phyloP scores from a whole-genome alignment of 805 yeast genomes.

The Candida cerambycidarum region DNA sequence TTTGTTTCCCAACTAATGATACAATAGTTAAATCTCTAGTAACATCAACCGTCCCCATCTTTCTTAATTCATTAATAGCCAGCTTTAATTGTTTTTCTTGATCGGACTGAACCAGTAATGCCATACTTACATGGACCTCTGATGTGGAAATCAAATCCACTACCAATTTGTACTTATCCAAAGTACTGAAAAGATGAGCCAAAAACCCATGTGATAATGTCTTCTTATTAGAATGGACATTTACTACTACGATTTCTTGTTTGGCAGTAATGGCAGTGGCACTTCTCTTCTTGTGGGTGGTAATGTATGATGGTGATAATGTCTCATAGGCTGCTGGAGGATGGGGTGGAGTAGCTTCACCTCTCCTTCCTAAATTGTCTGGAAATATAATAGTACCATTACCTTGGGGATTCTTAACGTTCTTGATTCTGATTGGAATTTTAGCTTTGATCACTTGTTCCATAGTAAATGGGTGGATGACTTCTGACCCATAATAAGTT shows the following conservation, averaged over 20 bases:
- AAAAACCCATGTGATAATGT: conserved; percentile 92
- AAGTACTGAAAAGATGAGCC: conserved; percentile 82
- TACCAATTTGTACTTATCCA: conserved; percentile 81
- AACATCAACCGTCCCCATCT: conserved; percentile 86
- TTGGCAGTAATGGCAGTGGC: conserved; percentile 97
- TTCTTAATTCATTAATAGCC: conserved; percentile 76
- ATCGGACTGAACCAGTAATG: conserved; percentile 71
- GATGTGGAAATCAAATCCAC: conserved; percentile 96
- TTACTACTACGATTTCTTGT: conserved; percentile 85
- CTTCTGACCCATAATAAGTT: conserved; percentile 97
- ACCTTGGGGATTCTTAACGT: conserved; percentile 92
- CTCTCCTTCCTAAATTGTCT: conserved; percentile 78
- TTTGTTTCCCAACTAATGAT: conserved; percentile 93
- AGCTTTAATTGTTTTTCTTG: conserved; percentile 62
- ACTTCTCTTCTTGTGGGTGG: conserved; percentile 53
- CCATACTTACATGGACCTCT: conserved; percentile 98
- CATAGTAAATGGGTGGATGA: conserved; percentile 98
- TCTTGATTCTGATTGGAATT: conserved; percentile 95
- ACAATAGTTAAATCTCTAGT: conserved; percentile 87
- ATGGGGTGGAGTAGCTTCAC: conserved; percentile 91
- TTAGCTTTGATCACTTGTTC: conserved; percentile 96
- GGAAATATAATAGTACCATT: conserved; percentile 94
- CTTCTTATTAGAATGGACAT: conserved; percentile 91
- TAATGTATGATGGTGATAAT: conserved; percentile 34
- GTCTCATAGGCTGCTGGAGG: conserved; percentile 78